These are phyloP conservation scores for Seiridium cupressi DNA, from an alignment of 2,329 filamentous ascomycete genomes.

Conservation along the genomic window DNA sequence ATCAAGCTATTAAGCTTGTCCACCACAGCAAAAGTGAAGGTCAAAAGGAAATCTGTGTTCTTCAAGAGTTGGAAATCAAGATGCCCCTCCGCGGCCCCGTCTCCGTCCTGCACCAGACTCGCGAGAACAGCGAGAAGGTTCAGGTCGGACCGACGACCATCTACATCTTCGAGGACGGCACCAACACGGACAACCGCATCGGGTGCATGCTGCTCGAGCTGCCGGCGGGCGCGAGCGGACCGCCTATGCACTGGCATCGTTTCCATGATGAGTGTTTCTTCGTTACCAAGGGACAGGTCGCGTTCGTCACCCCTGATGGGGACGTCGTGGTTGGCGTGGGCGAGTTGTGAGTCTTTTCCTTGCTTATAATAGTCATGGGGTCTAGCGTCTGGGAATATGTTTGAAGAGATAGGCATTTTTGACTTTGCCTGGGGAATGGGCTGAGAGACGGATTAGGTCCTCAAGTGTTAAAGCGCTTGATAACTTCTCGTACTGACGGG, in stretches of 20 bases:
- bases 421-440: neutral
- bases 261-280: conserved; percentile 36
- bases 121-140: conserved; percentile 27
- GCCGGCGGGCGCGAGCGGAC: conserved; percentile 28
- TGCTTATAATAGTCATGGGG: neutral
- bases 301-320: conserved; percentile 31
- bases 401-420: neutral
- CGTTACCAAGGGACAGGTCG: conserved; percentile 30
- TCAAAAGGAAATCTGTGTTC: too few relatives aligned
- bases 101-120: conserved; percentile 25
- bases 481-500: too few relatives aligned
- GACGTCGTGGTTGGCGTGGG: conserved; percentile 26
- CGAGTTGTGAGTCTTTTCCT: conserved; percentile 17
- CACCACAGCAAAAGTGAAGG: too few relatives aligned
- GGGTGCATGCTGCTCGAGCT: conserved; percentile 29
- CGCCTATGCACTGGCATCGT: conserved; percentile 35
- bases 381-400: neutral
- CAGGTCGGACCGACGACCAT: conserved; percentile 30
- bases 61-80: neutral
- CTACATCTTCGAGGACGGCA: conserved; percentile 33
- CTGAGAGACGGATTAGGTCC: neutral
- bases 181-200: conserved; percentile 31
- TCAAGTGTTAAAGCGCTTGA: too few relatives aligned
- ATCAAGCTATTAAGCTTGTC: too few relatives aligned
- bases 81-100: conserved; percentile 32